A percentile compares a stretch with the other conserved stretches of the same genome.
Evolutionary conservation across 352 stramenopile species (phyloP).

Genomic region (Phytophthora capsici): DNA sequence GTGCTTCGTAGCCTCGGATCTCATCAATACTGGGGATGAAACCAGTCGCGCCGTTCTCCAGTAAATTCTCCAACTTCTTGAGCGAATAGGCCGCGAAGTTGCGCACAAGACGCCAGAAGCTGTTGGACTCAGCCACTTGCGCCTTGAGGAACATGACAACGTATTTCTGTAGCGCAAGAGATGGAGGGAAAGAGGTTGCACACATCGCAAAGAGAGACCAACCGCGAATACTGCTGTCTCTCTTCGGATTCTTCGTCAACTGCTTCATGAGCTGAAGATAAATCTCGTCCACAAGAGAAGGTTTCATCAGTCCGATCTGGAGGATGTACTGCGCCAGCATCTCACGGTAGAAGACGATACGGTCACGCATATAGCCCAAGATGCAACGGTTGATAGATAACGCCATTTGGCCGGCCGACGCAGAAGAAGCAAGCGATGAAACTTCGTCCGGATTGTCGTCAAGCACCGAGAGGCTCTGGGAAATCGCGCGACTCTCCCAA

Average conservation of each 20-base stretch:
- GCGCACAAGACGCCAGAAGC: conserved; percentile 77
- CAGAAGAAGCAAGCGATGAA: conserved; percentile 26
- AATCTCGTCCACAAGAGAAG: conserved; percentile 93
- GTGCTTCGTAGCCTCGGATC: conserved; percentile 92
- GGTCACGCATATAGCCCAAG: conserved; percentile 95
- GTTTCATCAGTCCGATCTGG: conserved; percentile 89
- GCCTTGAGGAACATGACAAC: conserved; percentile 92
- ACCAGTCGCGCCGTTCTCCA: conserved; percentile 88
- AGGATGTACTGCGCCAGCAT: conserved; percentile 95
- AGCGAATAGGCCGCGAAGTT: conserved; percentile 93
- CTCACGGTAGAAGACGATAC: conserved; percentile 93
- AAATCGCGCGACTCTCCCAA: conserved; percentile 72
- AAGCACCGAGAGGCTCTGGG: conserved; percentile 66
- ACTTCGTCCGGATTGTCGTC: conserved; percentile 48
- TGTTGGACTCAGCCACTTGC: conserved; percentile 74
- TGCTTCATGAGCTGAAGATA: conserved; percentile 95
- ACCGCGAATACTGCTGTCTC: conserved; percentile 90
- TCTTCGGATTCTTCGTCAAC: conserved; percentile 91
- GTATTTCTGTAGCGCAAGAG: conserved; percentile 88
- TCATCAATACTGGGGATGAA: conserved; percentile 95
- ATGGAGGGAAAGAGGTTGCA: conserved; percentile 91
- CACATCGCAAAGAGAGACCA: conserved; percentile 96
- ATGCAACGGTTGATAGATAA: conserved; percentile 93
- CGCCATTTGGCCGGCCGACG: conserved; percentile 52
- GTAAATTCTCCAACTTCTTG: conserved; percentile 91